phyloP scores from a whole-genome alignment of 148 eudicot genomes.

The Diospyros kaki region DNA sequence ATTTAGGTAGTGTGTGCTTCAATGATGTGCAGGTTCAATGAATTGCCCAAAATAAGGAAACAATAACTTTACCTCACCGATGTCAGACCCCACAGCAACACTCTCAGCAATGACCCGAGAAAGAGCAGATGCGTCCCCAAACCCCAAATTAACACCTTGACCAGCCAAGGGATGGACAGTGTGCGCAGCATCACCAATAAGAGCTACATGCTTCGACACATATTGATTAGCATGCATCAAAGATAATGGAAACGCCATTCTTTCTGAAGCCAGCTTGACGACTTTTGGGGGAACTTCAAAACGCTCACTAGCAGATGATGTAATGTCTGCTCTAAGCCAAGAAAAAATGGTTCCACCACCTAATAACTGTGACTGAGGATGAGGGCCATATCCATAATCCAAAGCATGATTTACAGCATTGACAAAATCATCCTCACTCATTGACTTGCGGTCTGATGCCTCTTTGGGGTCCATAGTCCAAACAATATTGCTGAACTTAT shows the following conservation, averaged over 20 bases:
- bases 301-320: conserved; percentile 50
- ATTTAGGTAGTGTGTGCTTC: neutral
- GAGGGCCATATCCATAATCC: conserved; percentile 87
- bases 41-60: too few species aligned
- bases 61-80: conserved; percentile 71
- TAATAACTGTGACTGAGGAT: conserved; percentile 49
- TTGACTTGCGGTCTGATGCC: conserved; percentile 46
- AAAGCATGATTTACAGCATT: conserved; percentile 70
- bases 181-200: conserved; percentile 97
- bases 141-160: conserved; percentile 97
- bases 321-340: conserved; percentile 37
- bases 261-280: conserved; percentile 59
- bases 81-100: conserved; percentile 79
- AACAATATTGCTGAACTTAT: conserved; percentile 90
- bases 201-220: conserved; percentile 64
- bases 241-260: conserved; percentile 92
- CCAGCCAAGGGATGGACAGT: conserved; percentile 99
- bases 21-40: neutral
- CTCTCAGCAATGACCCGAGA: conserved; percentile 80
- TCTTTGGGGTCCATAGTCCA: conserved; percentile 95
- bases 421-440: conserved; percentile 70
- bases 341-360: conserved; percentile 46
- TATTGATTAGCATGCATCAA: conserved; percentile 68
- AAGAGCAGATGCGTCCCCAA: conserved; percentile 80
- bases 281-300: conserved; percentile 95